Percentiles rank a stretch among this genome's conserved stretches.
These are phyloP conservation scores for Fennellomyces sp. DNA, from an alignment of 371 early-diverging fungal genomes.

Conservation along the genomic window DNA sequence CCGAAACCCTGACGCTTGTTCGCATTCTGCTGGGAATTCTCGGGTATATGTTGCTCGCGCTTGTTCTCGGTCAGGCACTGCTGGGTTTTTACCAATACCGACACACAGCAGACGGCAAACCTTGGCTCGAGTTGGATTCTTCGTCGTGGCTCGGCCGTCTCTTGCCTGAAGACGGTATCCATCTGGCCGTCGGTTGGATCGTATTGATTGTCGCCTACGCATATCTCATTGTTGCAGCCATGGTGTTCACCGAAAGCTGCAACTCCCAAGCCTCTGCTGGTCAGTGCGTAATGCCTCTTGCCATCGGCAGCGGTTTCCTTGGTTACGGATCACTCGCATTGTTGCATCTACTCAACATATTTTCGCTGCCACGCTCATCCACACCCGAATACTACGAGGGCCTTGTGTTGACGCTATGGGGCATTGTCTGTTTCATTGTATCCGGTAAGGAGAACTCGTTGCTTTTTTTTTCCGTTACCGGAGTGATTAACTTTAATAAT, in stretches of 20 bases:
- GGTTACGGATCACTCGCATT: slow-evolving; percentile 34
- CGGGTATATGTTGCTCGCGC: slow-evolving; percentile 12
- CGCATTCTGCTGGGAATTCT: slow-evolving; percentile 11
- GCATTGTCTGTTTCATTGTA: slow-evolving; percentile 17
- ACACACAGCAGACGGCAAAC: background rate
- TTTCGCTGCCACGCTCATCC: slow-evolving; percentile 37
- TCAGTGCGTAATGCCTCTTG: slow-evolving; percentile 35
- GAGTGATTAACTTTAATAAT: background rate
- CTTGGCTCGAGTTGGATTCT: background rate
- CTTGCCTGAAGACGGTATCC: slow-evolving; percentile 23
- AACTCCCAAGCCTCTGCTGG: slow-evolving; percentile 1
- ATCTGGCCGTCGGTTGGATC: slow-evolving; percentile 36
- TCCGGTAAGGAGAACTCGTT: slow-evolving; percentile 13
- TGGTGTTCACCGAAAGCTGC: slow-evolving; percentile 35
- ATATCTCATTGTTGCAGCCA: slow-evolving; percentile 28
- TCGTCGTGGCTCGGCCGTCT: background rate
- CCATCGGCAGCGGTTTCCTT: slow-evolving; percentile 47
- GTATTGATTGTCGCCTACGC: slow-evolving; percentile 22
- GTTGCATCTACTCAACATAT: slow-evolving; percentile 37
- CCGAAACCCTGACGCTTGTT: background rate
- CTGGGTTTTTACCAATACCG: slow-evolving; percentile 14
- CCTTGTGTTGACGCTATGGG: slow-evolving; percentile 41
- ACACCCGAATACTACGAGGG: slow-evolving; percentile 52
- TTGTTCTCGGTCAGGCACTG: slow-evolving; percentile 7
- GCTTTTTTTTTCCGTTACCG: background rate